phyloP scores from a whole-genome alignment of 306 rosid species.

The Mimosa bimucronata region DNA sequence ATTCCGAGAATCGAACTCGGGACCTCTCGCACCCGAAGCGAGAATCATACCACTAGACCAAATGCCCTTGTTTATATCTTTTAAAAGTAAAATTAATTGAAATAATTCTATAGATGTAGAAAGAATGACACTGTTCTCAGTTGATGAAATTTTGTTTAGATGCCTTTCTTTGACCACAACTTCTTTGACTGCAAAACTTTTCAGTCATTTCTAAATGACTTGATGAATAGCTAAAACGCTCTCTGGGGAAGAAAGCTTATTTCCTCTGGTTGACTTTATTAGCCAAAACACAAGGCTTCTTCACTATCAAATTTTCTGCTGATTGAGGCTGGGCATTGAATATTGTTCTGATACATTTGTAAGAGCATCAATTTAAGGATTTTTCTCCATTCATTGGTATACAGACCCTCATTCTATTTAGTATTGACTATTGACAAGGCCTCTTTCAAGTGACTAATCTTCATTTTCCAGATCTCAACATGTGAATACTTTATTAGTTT shows the following conservation, averaged over 20 bases:
- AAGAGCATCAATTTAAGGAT: background rate
- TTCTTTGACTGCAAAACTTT: background rate
- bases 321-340: background rate
- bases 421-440: background rate
- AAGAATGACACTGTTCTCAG: background rate
- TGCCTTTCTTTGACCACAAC: background rate
- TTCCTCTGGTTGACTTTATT: background rate
- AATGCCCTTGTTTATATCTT: background rate
- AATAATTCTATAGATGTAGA: background rate
- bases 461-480: conserved; percentile 1
- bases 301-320: conserved; percentile 1
- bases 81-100: background rate
- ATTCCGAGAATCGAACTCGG: conserved; percentile 4
- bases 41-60: conserved; percentile 28
- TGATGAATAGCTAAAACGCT: background rate
- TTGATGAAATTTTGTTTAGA: background rate
- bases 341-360: background rate
- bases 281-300: background rate
- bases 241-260: background rate
- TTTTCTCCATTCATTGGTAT: background rate
- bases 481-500: background rate
- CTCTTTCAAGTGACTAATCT: background rate
- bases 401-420: background rate
- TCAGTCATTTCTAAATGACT: background rate
- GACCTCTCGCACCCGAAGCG: conserved; percentile 23